Base-by-base conservation (phyloP, 2,329 filamentous ascomycete species). In the Bipolaris bicolor region DNA sequence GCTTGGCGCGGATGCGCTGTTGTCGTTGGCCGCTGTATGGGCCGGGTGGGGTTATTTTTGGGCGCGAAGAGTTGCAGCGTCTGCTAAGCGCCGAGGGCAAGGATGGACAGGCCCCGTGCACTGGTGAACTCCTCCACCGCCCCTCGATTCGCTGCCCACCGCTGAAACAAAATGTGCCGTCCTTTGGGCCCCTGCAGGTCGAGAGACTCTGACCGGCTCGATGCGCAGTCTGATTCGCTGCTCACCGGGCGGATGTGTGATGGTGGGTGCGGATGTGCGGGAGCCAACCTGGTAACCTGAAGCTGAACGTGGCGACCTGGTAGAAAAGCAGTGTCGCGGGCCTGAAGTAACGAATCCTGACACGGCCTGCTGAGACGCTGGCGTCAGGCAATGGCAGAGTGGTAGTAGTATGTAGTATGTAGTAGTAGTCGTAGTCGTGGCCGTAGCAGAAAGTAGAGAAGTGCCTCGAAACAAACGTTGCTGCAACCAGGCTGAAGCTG, bases 141-240 rank as follows among this genome's bases (percentile, higher is more conserved):
- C 44, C 51, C 55, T 55, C 55, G 58, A 67, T 70, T 67, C 68
- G 65, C 54, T 57, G 41, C 41, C 36, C 47, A 41, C 43, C 57
- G 65, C 60, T 69, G 70, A 74, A 74, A 72, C 71, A 64, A 62
- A 57, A 58, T 54, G 70, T 74, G 74, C 75, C 72, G 75, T 74
- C 69, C 64, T 69, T 71, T 67, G 59, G 45, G 69, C 64, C 69
- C 73, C 70, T 76, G 73, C 73, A 76, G 70, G 66, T 64, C 56
- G 58, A 55, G 52, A 61, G 36, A 61, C 57, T 48, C 46, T 57
- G 60, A 60, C 57, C 56, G 58, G 51, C 54, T 56, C 48, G 43
- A 37, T 53, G 53, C 40, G 45, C 53, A 20, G 52, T 52, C 48
- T 72, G 72, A 75, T 74, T 75, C 65, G 73, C 54, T 49, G 56